Conservation (phyloP, 257 asterid species). For the Fraxinus quadrangulata region DNA sequence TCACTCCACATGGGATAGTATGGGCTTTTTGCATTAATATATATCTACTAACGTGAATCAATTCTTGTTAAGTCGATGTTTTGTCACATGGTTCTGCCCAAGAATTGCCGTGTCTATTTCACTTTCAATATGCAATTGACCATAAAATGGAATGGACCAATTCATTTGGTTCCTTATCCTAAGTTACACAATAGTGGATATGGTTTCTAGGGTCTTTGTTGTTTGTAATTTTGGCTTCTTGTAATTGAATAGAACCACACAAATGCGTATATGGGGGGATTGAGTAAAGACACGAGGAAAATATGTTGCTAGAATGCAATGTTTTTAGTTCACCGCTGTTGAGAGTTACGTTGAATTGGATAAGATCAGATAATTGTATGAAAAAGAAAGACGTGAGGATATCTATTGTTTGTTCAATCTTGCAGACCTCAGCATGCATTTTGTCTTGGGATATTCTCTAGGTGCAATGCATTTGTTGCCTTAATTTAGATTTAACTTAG, state of each 20-base stretch:
- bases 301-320: neutral
- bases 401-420: too few species aligned
- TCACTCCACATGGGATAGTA: conserved; percentile 14
- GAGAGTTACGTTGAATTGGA: neutral
- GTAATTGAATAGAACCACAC: neutral
- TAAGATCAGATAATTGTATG: neutral
- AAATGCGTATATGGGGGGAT: neutral
- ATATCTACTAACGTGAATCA: neutral
- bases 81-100: conserved; percentile 27
- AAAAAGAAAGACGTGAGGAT: too few species aligned
- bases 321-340: neutral
- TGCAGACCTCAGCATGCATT: too few species aligned
- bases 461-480: too few species aligned
- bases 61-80: conserved; percentile 20
- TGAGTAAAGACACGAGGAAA: neutral
- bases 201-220: neutral
- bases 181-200: neutral
- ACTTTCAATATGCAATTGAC: conserved; percentile 4
- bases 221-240: neutral
- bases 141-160: neutral
- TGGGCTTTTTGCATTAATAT: conserved; percentile 10
- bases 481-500: too few species aligned
- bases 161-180: neutral
- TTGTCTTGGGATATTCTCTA: too few species aligned
- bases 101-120: conserved; percentile 14